A percentile compares a stretch with the other conserved stretches of the same genome.
These are phyloP conservation scores for Podosphaera xanthii DNA, from an alignment of 2,329 filamentous ascomycete species.

Conservation along the genomic window DNA sequence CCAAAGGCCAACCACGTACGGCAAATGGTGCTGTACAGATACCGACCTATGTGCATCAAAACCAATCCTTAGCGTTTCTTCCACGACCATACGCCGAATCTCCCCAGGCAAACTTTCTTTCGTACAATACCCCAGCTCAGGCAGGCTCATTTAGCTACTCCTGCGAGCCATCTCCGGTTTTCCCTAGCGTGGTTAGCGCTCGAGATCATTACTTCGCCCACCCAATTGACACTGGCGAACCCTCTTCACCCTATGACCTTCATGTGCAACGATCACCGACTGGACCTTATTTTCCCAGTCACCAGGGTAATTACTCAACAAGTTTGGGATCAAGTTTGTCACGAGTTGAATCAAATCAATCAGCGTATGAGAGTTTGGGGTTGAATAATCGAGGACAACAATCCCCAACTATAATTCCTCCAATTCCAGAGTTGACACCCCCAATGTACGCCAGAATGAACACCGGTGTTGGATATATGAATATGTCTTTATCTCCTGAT, in stretches of 20 bases:
- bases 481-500: not conserved
- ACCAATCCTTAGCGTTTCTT: conserved; percentile 4
- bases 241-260: conserved; percentile 5
- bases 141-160: conserved; percentile 4
- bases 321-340: not conserved
- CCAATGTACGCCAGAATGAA: conserved; percentile 1
- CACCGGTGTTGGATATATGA: not conserved
- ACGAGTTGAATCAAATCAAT: not conserved
- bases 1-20: conserved; percentile 7
- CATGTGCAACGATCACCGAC: conserved; percentile 6
- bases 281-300: conserved; percentile 4
- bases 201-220: conserved; percentile 7
- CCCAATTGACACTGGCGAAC: conserved; percentile 5
- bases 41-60: conserved; percentile 6
- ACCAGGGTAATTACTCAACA: conserved; percentile 2
- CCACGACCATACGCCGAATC: conserved; percentile 5
- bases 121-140: conserved; percentile 4
- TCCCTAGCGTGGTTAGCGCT: conserved; percentile 2
- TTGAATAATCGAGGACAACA: not conserved
- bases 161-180: conserved; percentile 5
- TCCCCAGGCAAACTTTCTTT: conserved; percentile 1
- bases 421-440: not conserved
- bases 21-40: conserved; percentile 7
- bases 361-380: conserved; percentile 1
- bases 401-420: not conserved